Base-by-base conservation (phyloP, 1,284 basidiomycete species). In the Trametes versicolor region DNA sequence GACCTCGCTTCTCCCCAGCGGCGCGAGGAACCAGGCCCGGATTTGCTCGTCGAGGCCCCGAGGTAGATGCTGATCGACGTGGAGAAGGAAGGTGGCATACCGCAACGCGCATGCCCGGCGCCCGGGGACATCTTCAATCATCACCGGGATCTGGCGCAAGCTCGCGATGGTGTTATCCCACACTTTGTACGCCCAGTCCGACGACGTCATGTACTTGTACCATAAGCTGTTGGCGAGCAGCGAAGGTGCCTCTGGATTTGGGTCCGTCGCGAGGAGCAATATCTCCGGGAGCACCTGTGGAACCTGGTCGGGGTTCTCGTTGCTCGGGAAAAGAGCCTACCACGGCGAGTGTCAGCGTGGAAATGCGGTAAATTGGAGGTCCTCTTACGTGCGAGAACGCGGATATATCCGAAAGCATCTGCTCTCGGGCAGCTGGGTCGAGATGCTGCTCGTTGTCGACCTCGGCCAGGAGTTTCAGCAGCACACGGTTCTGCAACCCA, bases 141-240 rank as follows among this genome's bases (percentile, higher is more conserved):
- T 84, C 50, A 76, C 74, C 7, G 88, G 86, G 52, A 91, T 81
- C 73, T 91, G 89, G 48, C 86, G 87, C 48, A 94, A 78, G 62
- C 87, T 88, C 7, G 88, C 86, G 53, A 94, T 80, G 1, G 88
- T 87, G 71, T 91, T 92, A 70, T 94, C 91, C 91, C 93, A 93
- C 10, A 91, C 89, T 68, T 88, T 89, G 84, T 86, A 89, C 1
- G 85, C 89, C 92, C 92, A 94, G 67, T 91, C 84, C 12, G 78
- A 73, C 0, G 89, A 86, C 4, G 84, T 85, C 43, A 89, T 85
- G 71, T 93, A 94, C 72, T 92, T 91, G 76, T 91, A 89, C 91
- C 91, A 93, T 27, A 95, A 77, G 62, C 84, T 81, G 73, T 90
- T 91, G 0, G 90, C 91, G n/a, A 93, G 84, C 54, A 85, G 82